phyloP scores from a whole-genome alignment of 768 basidiomycete genomes.

The Lentinula detonsa region DNA sequence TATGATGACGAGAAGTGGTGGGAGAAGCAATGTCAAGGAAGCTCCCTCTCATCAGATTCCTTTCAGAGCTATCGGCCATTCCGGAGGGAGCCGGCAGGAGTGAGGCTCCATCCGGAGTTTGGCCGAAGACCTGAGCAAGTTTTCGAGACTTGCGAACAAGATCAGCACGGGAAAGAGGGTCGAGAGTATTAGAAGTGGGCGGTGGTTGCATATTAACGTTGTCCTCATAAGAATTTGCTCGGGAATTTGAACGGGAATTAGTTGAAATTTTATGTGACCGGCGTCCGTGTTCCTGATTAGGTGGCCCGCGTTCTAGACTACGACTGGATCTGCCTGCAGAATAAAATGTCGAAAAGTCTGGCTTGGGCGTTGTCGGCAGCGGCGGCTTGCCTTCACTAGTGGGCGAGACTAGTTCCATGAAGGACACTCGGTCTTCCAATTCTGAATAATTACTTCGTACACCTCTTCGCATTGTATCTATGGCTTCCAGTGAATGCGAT shows the following conservation, averaged over 20 bases:
- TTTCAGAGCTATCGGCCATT: not conserved
- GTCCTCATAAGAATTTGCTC: constrained; percentile 4
- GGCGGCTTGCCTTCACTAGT: constrained; percentile 28
- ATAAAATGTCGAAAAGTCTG: constrained; percentile 14
- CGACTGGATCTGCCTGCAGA: constrained; percentile 6
- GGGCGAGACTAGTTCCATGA: constrained; percentile 40
- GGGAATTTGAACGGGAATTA: not conserved
- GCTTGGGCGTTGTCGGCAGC: constrained; percentile 40
- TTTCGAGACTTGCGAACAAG: constrained; percentile 71
- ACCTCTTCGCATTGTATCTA: not conserved
- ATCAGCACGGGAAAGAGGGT: constrained; percentile 60
- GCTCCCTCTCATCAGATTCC: not conserved
- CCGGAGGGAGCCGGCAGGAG: not conserved
- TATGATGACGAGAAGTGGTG: not conserved
- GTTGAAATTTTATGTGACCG: not conserved
- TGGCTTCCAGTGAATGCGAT: not conserved
- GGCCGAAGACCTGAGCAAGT: constrained; percentile 75
- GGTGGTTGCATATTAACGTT: constrained; percentile 25
- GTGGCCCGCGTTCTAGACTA: constrained; percentile 15
- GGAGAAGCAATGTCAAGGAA: constrained; percentile 14
- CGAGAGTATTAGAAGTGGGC: constrained; percentile 64
- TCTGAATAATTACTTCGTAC: not conserved
- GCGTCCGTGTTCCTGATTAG: constrained; percentile 13
- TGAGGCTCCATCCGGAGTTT: constrained; percentile 38
- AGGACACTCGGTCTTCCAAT: constrained; percentile 21